phyloP scores from a whole-genome alignment of 345 rosid species.

The Euclidium syriacum region DNA sequence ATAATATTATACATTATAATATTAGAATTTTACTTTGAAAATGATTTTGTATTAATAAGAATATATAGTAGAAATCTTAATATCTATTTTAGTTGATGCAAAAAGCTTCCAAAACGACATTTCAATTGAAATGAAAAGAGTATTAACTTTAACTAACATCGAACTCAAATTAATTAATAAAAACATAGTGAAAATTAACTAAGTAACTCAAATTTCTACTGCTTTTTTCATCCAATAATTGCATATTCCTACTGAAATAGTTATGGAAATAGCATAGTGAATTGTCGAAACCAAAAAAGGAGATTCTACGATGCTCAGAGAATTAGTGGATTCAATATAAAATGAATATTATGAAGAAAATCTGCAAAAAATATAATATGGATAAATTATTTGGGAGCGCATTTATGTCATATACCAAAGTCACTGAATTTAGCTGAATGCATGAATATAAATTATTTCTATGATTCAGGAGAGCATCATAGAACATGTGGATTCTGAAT shows the following conservation, averaged over 20 bases:
- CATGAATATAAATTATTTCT: constrained; percentile 3
- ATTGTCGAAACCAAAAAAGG: background rate
- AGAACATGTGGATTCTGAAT: constrained; percentile 19
- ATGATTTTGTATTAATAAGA: too few species aligned
- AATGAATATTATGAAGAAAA: background rate
- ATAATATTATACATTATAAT: too few species aligned
- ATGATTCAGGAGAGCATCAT: constrained; percentile 7
- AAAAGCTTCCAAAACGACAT: too few species aligned
- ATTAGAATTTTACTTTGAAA: too few species aligned
- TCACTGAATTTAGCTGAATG: background rate
- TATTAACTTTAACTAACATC: too few species aligned
- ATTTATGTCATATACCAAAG: constrained; percentile 18
- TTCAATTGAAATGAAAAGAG: too few species aligned
- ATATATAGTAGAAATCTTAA: too few species aligned
- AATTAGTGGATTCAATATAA: background rate
- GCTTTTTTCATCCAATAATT: background rate
- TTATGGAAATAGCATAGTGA: background rate
- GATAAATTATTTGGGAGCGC: background rate
- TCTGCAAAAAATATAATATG: background rate
- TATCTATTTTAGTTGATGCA: too few species aligned
- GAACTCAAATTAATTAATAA: too few species aligned
- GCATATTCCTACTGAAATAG: background rate
- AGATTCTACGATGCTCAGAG: background rate
- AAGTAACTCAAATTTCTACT: too few species aligned
- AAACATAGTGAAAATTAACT: too few species aligned